Conservation (phyloP, 129 eudicot genomes). For the Erigeron canadensis region DNA sequence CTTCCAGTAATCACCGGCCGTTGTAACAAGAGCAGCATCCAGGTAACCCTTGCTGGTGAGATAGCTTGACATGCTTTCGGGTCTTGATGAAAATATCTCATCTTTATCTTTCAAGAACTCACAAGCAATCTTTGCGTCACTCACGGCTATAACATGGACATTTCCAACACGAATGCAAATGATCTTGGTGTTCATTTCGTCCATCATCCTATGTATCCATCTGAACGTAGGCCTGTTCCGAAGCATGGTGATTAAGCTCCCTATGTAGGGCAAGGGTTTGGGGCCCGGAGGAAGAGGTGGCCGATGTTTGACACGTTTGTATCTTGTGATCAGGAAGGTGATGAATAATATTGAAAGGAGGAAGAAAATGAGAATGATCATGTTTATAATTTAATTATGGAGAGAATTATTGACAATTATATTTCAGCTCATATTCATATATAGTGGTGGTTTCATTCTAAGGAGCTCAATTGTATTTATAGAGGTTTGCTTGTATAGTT, state of each 20-base stretch:
- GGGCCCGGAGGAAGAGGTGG: not conserved
- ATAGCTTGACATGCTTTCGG: not conserved
- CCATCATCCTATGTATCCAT: no score
- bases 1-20: not conserved
- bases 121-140: not conserved
- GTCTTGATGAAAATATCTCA: not conserved
- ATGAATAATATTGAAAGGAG: not conserved
- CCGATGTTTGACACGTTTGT: not conserved
- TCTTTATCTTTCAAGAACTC: not conserved
- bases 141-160: not conserved
- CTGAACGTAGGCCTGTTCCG: conserved; percentile 4
- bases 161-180: no score
- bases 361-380: not conserved
- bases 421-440: no score
- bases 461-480: no score
- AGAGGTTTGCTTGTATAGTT: no score
- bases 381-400: not conserved
- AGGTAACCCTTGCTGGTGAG: not conserved
- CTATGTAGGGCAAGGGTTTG: not conserved
- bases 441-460: no score
- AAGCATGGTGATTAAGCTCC: conserved; percentile 1
- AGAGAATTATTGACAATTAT: not conserved
- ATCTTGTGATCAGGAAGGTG: not conserved
- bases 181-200: no score
- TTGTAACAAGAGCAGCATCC: not conserved